phyloP scores from a whole-genome alignment of 345 rosid genomes.

The Barbarea vulgaris region DNA sequence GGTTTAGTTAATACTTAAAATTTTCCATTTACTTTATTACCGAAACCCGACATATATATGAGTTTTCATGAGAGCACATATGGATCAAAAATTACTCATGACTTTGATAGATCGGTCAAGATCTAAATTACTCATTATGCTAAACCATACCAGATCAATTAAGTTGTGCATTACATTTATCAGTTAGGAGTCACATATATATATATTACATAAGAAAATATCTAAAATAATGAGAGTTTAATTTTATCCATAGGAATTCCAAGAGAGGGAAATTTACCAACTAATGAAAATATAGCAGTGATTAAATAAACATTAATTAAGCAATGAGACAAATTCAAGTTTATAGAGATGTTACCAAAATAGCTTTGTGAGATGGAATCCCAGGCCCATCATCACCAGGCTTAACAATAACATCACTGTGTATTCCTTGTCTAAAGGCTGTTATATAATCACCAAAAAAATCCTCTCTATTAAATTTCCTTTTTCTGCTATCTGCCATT shows the following conservation, averaged over 20 bases:
- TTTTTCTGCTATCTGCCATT: neutral
- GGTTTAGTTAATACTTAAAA: neutral
- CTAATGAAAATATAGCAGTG: neutral
- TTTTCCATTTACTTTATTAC: neutral
- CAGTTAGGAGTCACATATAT: no score
- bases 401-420: constrained; percentile 8
- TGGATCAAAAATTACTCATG: neutral
- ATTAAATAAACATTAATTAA: neutral
- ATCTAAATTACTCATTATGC: neutral
- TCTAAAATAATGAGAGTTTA: no score
- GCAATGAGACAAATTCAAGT: neutral
- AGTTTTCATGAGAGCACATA: no score
- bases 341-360: constrained; percentile 17
- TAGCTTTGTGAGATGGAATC: constrained; percentile 7
- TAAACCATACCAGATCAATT: neutral
- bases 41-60: no score
- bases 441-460: neutral
- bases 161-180: neutral
- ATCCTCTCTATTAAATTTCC: neutral
- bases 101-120: neutral
- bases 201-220: no score
- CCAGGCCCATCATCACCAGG: constrained; percentile 12
- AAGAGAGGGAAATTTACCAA: neutral
- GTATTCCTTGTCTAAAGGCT: neutral
- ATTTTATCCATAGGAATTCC: neutral